phyloP scores from a whole-genome alignment of 495 filamentous ascomycete species.

The Talaromyces proteolyticus region DNA sequence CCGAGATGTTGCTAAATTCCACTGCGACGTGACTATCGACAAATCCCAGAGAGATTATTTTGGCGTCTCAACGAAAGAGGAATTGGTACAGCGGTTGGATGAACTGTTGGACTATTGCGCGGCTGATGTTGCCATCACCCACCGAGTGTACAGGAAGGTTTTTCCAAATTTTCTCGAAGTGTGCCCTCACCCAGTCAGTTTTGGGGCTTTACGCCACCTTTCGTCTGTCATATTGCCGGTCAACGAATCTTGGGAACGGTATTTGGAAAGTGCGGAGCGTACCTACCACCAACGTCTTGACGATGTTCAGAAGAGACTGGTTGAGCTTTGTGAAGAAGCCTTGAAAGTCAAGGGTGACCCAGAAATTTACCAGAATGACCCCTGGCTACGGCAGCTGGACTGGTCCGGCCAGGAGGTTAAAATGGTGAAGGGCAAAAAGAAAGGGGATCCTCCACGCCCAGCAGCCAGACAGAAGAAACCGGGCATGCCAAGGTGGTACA shows the following conservation, averaged over 20 bases:
- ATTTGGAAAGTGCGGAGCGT: slow-evolving; percentile 72
- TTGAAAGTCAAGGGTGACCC: slow-evolving; percentile 63
- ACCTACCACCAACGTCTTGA: slow-evolving; percentile 75
- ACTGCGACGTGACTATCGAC: slow-evolving; percentile 86
- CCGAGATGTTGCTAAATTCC: slow-evolving; percentile 93
- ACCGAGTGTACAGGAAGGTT: slow-evolving; percentile 85
- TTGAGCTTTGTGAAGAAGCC: slow-evolving; percentile 68
- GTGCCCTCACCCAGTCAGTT: slow-evolving; percentile 96
- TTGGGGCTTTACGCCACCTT: slow-evolving; percentile 86
- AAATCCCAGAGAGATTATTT: slow-evolving; percentile 85
- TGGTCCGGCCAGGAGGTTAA: slow-evolving; percentile 90
- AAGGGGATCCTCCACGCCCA: slow-evolving; percentile 69
- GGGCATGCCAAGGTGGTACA: slow-evolving; percentile 95
- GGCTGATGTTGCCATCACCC: slow-evolving; percentile 87
- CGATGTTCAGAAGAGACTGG: slow-evolving; percentile 66
- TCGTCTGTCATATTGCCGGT: slow-evolving; percentile 90
- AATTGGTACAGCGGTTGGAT: slow-evolving; percentile 62
- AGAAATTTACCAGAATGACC: slow-evolving; percentile 64
- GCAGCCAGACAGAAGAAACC: slow-evolving; percentile 85
- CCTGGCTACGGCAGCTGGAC: slow-evolving; percentile 90
- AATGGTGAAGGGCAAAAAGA: slow-evolving; percentile 88
- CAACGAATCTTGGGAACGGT: slow-evolving; percentile 78
- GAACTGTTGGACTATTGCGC: slow-evolving; percentile 93
- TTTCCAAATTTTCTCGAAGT: slow-evolving; percentile 82
- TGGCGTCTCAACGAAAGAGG: slow-evolving; percentile 69